Conservation (phyloP, 2,329 filamentous ascomycete species). For the Aureobasidium pullulans region DNA sequence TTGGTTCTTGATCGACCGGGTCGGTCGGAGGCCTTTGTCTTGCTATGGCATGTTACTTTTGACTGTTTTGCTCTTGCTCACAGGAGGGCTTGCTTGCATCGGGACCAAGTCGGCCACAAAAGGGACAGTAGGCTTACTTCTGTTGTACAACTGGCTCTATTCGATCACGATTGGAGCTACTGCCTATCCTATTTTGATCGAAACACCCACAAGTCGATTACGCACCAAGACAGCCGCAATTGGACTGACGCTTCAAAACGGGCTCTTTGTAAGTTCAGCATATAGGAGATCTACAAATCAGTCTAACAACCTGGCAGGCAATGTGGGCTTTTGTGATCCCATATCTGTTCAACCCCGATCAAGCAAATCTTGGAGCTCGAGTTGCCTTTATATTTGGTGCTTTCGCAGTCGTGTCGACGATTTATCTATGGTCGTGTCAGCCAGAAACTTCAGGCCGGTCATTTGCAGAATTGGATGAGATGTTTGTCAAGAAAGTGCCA, state of each 20-base stretch:
- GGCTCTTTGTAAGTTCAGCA: background rate
- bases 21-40: constrained; percentile 32
- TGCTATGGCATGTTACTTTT: constrained; percentile 29
- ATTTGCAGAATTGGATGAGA: constrained; percentile 14
- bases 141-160: constrained; percentile 34
- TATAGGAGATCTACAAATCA: background rate
- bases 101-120: constrained; percentile 1
- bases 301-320: constrained; percentile 20
- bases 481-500: constrained; percentile 13
- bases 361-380: constrained; percentile 34
- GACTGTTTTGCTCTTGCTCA: constrained; percentile 35
- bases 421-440: constrained; percentile 3
- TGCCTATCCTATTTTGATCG: constrained; percentile 32
- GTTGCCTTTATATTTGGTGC: constrained; percentile 36
- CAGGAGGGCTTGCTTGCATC: constrained; percentile 29
- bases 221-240: constrained; percentile 36
- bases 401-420: constrained; percentile 21
- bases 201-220: constrained; percentile 33
- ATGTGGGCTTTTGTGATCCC: constrained; percentile 35
- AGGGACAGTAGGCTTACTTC: constrained; percentile 27
- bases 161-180: constrained; percentile 37
- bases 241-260: constrained; percentile 30
- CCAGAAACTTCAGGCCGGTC: constrained; percentile 15
- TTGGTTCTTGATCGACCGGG: constrained; percentile 32
- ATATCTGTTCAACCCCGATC: constrained; percentile 32